Evolutionary conservation across 2,329 filamentous ascomycete species (phyloP), one percentile per base, ranked within the genome.

Genomic region (Fusarium protoensiforme): DNA sequence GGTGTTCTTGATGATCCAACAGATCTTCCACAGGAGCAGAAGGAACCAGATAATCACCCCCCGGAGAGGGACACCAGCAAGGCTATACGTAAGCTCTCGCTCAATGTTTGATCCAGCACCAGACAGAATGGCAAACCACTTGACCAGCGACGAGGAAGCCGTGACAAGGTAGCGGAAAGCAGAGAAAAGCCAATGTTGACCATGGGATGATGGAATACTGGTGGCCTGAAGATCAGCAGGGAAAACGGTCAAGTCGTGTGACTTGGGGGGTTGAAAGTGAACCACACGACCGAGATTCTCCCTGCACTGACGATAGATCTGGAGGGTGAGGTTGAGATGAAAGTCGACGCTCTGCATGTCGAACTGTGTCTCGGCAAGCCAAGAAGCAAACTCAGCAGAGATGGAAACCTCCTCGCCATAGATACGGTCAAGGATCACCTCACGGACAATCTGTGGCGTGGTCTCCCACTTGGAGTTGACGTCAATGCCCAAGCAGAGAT

Each of bases 91-190:
- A 24, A 71, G 68, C 29, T 71, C 68, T 56, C 68, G 61, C 27
- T 71, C 68, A 8, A 71, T 65, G 22, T 71, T 71, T 51, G 68
- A 65, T 6, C 61, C 65, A 13, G 60, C 68, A 14, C 68, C 65
- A 20, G 68, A 68, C 35, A 71, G 58, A 36, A 71, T 68, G 29
- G 68, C 68, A 22, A 68, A 51, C 68, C 68, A 71, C 51, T 71
- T 71, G 29, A 71, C 68, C 35, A 71, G 58, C 8, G 5, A 48
- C 22, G 13, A 54, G 46, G 9, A 65, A 13, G 6, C 35, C 22
- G 56, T 62, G 56, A 48, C 18, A 31, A 53, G 11, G 11, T 6
- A 53, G 27, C 48, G 48, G 48, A 31, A 53, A 31, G 27, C 48
- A 8, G 13, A 8, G 48, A 53, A 14, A n/a, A 53, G 48, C 27